Conservation (phyloP, 2,329 filamentous ascomycete species). For the Colletotrichum eleusines region DNA sequence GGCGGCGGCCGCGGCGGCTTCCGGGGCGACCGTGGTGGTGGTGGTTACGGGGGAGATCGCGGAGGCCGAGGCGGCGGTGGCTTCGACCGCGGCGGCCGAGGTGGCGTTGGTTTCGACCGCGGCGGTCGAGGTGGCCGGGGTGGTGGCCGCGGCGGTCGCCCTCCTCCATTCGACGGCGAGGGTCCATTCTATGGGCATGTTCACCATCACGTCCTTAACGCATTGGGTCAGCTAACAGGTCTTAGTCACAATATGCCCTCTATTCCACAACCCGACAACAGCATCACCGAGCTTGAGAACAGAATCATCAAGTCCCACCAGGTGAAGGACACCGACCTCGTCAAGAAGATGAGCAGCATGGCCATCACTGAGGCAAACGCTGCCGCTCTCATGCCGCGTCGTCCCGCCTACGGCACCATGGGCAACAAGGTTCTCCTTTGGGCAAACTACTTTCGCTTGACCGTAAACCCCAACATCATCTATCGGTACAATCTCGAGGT, state of each 20-base stretch:
- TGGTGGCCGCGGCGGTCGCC: conserved; percentile 43
- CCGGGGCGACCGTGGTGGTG: conserved; percentile 38
- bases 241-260: conserved; percentile 16
- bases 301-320: conserved; percentile 51
- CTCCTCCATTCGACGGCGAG: conserved; percentile 41
- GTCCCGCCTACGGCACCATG: conserved; percentile 62
- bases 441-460: conserved; percentile 67
- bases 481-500: conserved; percentile 62
- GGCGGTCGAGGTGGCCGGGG: conserved; percentile 37
- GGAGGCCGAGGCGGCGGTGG: conserved; percentile 42
- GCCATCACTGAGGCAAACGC: conserved; percentile 43
- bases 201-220: conserved; percentile 40
- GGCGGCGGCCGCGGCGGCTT: conserved; percentile 40
- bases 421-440: conserved; percentile 61
- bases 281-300: conserved; percentile 55
- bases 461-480: conserved; percentile 52
- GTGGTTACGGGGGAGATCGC: conserved; percentile 38
- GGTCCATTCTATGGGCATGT: conserved; percentile 36
- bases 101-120: conserved; percentile 14
- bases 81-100: conserved; percentile 27
- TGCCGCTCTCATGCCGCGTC: conserved; percentile 51
- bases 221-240: conserved; percentile 16
- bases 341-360: conserved; percentile 53
- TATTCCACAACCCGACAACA: conserved; percentile 45
- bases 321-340: conserved; percentile 48